Evolutionary conservation across 2,329 filamentous ascomycete species (phyloP), one percentile per base, ranked within the genome.

Genomic region (Hyphodiscus sp.): DNA sequence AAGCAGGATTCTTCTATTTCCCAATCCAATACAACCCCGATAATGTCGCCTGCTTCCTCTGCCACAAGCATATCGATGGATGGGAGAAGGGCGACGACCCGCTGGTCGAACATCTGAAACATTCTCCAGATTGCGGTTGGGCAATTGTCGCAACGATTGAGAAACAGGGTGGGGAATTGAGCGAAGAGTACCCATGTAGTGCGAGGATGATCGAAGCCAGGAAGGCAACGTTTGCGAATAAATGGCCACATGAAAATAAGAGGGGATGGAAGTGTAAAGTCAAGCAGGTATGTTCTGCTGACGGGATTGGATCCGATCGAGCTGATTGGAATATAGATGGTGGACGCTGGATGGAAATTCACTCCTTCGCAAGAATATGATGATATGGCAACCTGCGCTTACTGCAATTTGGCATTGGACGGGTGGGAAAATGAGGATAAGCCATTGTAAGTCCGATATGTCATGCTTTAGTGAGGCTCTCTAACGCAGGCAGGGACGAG

Each of bases 351-450:
- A 11, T 99, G 92, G 91, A 91, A 87, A 67, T 96, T 91, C 71
- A 95, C 91, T 20, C 91, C 94, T 0, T 89, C 83, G 6, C 73
- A 81, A 44, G 90, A 92, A 44, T 89, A 85, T 13, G 86, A 94
- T 60, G 94, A 99, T 69, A 89, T 92, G 73, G 89, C 89, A 10
- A 94, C 87, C 11, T 99, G 94, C 68, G 80, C 88, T 26, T 96
- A 97, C 71, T 99, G 94, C 73, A 83, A 87, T 53, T 73, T 97
- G 16, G 90, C 87, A 11, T 79, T 99, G 11, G 92, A 97, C 69
- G 91, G 91, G 7, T 99, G 95, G 94, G 94, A 97, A 67, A 86
- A 87, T 1, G 85, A 86, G 55, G 94, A 99, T 69, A 89, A 95
- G 67, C 94, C 94, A 57, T 81, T 87, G 84, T 91, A 69, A 71